Percentiles rank a stretch among this genome's conserved stretches.
Conservation (phyloP, 345 rosid genomes). For the Syzygium oleosum region DNA sequence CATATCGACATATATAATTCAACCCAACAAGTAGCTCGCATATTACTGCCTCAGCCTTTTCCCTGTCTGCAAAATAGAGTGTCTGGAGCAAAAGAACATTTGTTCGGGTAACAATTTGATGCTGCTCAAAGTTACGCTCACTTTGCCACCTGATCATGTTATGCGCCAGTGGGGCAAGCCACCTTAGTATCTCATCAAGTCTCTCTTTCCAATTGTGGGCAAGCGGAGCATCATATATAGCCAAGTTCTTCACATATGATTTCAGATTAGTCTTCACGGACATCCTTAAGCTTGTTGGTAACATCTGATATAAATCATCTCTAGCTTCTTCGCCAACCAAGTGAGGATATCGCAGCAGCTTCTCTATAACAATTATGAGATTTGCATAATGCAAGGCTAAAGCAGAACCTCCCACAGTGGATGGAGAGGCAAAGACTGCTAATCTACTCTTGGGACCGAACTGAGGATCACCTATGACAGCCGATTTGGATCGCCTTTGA, state of each 20-base stretch:
- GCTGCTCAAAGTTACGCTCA: constrained; percentile 90
- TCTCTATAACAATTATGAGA: constrained; percentile 79
- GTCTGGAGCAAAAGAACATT: constrained; percentile 87
- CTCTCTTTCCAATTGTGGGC: constrained; percentile 96
- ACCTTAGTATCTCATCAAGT: constrained; percentile 54
- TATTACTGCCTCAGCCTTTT: constrained; percentile 64
- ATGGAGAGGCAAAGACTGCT: constrained; percentile 40
- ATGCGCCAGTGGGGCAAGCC: constrained; percentile 95
- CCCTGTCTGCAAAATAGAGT: constrained; percentile 83
- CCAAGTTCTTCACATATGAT: constrained; percentile 67
- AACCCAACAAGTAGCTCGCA: constrained; percentile 86
- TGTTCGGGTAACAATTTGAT: constrained; percentile 67
- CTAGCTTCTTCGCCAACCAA: constrained; percentile 93
- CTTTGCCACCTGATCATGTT: constrained; percentile 96
- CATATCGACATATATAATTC: constrained; percentile 90
- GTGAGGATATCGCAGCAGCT: constrained; percentile 85
- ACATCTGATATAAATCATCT: constrained; percentile 90
- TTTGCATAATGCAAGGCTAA: constrained; percentile 87
- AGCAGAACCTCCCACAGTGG: constrained; percentile 91
- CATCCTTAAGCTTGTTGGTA: constrained; percentile 72
- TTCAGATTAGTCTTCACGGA: constrained; percentile 56
- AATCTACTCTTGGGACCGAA: constrained; percentile 50
- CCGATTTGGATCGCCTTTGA: constrained; percentile 12
- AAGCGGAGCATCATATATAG: constrained; percentile 85
- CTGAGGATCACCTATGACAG: constrained; percentile 13